These are phyloP conservation scores for Auriculariales sp. DNA, from an alignment of 768 basidiomycete genomes.

Conservation along the genomic window DNA sequence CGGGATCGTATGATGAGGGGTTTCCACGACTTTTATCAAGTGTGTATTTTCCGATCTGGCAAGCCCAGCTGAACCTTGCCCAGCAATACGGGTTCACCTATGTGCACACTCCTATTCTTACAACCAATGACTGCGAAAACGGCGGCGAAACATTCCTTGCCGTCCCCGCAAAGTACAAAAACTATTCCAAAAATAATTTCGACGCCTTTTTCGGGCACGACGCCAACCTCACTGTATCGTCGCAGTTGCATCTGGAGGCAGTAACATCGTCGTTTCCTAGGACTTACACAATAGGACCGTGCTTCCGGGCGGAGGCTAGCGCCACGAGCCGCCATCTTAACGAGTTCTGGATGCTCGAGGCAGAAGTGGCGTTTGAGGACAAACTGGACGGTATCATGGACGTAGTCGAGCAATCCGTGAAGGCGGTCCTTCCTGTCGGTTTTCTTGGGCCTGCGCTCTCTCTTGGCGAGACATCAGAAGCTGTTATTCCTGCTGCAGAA, in stretches of 20 bases:
- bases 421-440: constrained; percentile 17
- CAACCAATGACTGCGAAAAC: constrained; percentile 86
- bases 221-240: constrained; percentile 84
- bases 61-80: neutral
- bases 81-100: constrained; percentile 69
- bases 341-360: constrained; percentile 99
- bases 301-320: constrained; percentile 86
- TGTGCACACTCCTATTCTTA: constrained; percentile 76
- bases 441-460: too few relatives aligned
- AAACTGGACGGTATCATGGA: constrained; percentile 34
- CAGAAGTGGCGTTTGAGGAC: constrained; percentile 61
- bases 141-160: constrained; percentile 81
- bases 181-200: too few relatives aligned
- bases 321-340: constrained; percentile 84
- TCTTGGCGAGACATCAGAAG: too few relatives aligned
- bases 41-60: constrained; percentile 14
- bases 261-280: constrained; percentile 63
- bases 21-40: constrained; percentile 61
- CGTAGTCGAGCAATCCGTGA: constrained; percentile 42
- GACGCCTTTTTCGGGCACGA: constrained; percentile 60
- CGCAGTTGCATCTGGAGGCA: constrained; percentile 90
- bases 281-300: constrained; percentile 84
- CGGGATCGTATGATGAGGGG: constrained; percentile 41
- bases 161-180: constrained; percentile 29
- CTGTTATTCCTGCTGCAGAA: too few relatives aligned